A percentile compares a stretch with the other conserved stretches of the same genome.
Conservation (phyloP, 176 grass and related monocot genomes). For the Otatea glauca region DNA sequence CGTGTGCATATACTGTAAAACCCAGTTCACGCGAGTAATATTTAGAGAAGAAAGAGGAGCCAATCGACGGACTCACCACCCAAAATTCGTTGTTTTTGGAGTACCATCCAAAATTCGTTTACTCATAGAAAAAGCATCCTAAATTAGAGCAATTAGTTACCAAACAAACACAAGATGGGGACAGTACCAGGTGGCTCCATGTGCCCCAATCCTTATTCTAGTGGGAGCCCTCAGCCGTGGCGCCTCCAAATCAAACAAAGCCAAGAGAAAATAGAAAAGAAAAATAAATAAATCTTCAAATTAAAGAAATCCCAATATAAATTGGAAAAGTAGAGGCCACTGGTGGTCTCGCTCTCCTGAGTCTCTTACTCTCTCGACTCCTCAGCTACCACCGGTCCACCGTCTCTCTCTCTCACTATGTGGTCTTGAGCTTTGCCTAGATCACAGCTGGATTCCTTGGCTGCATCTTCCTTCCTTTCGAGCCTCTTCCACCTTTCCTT, state of each 20-base stretch:
- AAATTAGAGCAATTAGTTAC: not conserved
- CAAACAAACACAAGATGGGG: not conserved
- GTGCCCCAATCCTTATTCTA: not conserved
- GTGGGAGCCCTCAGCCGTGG: not conserved
- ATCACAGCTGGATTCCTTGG: constrained; percentile 48
- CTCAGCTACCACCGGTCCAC: constrained; percentile 41
- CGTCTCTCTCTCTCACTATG: not conserved
- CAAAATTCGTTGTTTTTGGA: not conserved
- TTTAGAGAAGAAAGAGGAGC: not conserved
- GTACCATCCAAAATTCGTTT: not conserved
- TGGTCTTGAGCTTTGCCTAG: constrained; percentile 43
- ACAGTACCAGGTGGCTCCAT: constrained; percentile 33
- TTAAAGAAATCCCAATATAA: constrained; percentile 15
- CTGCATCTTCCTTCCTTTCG: constrained; percentile 23
- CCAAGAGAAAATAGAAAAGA: not conserved
- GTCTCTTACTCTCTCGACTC: not conserved
- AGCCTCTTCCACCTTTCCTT: constrained; percentile 19
- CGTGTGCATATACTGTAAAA: not conserved
- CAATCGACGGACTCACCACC: not conserved
- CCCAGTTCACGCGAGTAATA: not conserved
- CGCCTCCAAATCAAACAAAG: constrained; percentile 3
- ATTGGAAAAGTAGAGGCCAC: constrained; percentile 30
- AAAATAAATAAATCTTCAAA: not conserved
- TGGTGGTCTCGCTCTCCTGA: not conserved
- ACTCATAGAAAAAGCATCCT: no score